Evolutionary conservation across 1,139 yeast species (phyloP), one percentile per base, ranked within the genome.

Genomic region (Scheffersomyces stambukii): DNA sequence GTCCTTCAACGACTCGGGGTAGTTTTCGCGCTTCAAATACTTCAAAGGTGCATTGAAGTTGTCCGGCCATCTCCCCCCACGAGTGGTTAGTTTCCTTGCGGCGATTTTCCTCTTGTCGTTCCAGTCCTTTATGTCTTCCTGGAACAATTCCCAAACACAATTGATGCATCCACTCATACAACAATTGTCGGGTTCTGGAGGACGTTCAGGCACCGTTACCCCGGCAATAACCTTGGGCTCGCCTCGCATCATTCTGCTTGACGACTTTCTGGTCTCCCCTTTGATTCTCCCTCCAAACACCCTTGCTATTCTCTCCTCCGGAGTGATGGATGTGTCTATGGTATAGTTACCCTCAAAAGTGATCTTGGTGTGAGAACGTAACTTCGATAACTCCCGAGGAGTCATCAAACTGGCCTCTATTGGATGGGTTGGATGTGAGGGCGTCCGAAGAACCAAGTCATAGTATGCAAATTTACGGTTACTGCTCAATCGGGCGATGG

Each of bases 121-220:
- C 95, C 96, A 91, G 16, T 86, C 88, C 41, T 77, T 79, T 28
- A 89, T 48, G 51, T 91, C 97, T 31, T 89, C 96, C 43, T 82
- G 80, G 53, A 76, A 91, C 33, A 84, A 60, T 45, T 89, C 96
- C 97, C 97, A 91, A 2, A 91, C 97, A 56, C 98, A 91, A 54
- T 89, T 85, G 22, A 86, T 77, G 54, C 98, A 91, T 2, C 98
- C 98, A 40, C 94, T 81, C 95, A 88, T 88, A 54, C 98, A 91
- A 54, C 98, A 91, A 53, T 89, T 88, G 46, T 88, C 95, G 3
- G 97, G 97, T 46, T 86, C 95, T 5, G 62, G 65, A 1, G 98
- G 98, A 46, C 70, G 71, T 11, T 73, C 75, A 3, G 96, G 96
- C 0, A 91, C 95, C 3, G 52, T 53, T 0, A 89, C 61, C 0